These are phyloP conservation scores for Tothia fuscella DNA, from an alignment of 2,329 filamentous ascomycete species.

Conservation along the genomic window DNA sequence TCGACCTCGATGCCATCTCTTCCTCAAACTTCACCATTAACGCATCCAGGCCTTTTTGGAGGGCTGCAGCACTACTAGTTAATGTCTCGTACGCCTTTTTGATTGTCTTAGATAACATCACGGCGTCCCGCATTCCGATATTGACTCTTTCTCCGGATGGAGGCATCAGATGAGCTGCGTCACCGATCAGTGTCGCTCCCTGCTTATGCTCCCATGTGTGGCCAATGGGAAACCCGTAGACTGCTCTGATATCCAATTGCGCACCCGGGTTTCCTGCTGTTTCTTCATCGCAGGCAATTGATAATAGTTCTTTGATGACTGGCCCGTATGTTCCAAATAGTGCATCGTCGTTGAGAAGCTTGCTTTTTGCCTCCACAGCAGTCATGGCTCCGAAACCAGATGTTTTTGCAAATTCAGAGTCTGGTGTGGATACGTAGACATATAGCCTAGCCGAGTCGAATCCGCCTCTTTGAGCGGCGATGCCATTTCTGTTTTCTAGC, in stretches of 20 bases:
- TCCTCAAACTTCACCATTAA: background rate
- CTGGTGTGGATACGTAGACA: background rate
- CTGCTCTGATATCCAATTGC: background rate
- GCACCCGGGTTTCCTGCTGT: conserved; percentile 22
- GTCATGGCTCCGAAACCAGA: background rate
- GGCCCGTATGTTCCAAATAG: background rate
- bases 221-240: conserved; percentile 43
- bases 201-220: conserved; percentile 34
- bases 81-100: background rate
- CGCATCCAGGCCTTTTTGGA: background rate
- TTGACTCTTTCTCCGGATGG: conserved; percentile 50
- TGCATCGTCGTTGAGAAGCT: background rate
- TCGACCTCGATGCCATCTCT: background rate
- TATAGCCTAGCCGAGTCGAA: background rate
- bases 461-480: conserved; percentile 4
- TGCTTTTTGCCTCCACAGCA: background rate
- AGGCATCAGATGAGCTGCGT: conserved; percentile 49
- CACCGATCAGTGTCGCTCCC: conserved; percentile 45
- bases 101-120: conserved; percentile 30
- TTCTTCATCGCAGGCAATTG: conserved; percentile 26
- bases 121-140: conserved; percentile 42
- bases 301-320: background rate
- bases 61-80: background rate
- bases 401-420: background rate
- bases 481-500: background rate